Conservation (phyloP, 1,284 basidiomycete species). For the Coriolopsis trogii region DNA sequence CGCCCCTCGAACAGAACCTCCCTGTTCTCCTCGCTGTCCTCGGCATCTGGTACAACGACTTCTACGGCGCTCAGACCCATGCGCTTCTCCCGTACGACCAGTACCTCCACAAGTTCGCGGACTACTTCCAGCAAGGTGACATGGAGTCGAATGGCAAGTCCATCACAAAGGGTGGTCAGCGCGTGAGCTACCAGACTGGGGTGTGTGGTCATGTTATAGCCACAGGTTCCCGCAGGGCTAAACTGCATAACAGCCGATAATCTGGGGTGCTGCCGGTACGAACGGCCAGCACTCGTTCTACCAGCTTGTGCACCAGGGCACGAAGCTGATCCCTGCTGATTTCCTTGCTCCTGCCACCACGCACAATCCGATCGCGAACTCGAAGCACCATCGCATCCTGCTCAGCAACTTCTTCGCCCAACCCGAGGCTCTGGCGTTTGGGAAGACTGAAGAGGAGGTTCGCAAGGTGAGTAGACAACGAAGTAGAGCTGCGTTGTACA, state of each 20-base stretch:
- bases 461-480: slow-evolving; percentile 34
- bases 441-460: slow-evolving; percentile 93
- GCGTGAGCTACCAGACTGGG: slow-evolving; percentile 96
- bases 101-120: slow-evolving; percentile 98
- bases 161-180: slow-evolving; percentile 90
- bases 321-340: slow-evolving; percentile 91
- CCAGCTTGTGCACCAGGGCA: slow-evolving; percentile 96
- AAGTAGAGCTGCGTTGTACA: background rate
- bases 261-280: slow-evolving; percentile 98
- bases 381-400: slow-evolving; percentile 96
- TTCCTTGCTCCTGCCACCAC: slow-evolving; percentile 95
- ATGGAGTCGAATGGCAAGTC: slow-evolving; percentile 99
- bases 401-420: slow-evolving; percentile 99
- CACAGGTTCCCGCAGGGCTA: background rate
- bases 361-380: slow-evolving; percentile 86
- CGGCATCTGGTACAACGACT: slow-evolving; percentile 99
- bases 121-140: slow-evolving; percentile 99
- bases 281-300: slow-evolving; percentile 99
- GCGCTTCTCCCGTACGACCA: slow-evolving; percentile 97
- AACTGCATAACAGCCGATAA: slow-evolving; percentile 72
- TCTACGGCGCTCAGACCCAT: slow-evolving; percentile 95
- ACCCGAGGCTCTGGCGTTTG: slow-evolving; percentile 96
- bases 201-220: slow-evolving; percentile 47
- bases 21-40: slow-evolving; percentile 91
- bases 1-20: slow-evolving; percentile 89